These are phyloP conservation scores for Pythium phragmitis DNA, from an alignment of 352 stramenopile genomes.

Conservation along the genomic window DNA sequence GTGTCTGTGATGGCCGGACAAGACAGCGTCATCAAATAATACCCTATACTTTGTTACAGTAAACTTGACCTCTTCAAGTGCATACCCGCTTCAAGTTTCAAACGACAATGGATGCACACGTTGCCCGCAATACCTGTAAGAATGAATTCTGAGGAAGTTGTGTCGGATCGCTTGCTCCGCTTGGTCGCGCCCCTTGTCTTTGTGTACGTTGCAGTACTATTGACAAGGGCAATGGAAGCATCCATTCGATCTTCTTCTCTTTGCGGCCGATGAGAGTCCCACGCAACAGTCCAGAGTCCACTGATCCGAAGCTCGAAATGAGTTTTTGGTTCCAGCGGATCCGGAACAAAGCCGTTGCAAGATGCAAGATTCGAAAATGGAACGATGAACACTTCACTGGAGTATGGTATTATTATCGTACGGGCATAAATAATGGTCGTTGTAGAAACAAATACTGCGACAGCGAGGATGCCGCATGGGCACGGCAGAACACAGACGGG, in stretches of 20 bases:
- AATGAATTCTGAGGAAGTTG: too few relatives aligned
- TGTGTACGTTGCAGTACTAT: too few relatives aligned
- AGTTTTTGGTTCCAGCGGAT: background rate
- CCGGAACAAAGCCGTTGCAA: background rate
- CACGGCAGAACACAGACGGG: background rate
- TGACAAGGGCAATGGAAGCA: too few relatives aligned
- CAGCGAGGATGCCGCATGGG: background rate
- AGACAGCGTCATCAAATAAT: conserved; percentile 10
- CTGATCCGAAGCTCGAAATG: too few relatives aligned
- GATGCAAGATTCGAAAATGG: background rate
- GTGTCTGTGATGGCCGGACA: conserved; percentile 28
- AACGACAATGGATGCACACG: too few relatives aligned
- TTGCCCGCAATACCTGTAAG: background rate
- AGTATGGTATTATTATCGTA: conserved; percentile 11
- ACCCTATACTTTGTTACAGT: conserved; percentile 1
- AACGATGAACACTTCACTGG: background rate
- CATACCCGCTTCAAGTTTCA: conserved; percentile 1
- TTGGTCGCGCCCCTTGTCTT: too few relatives aligned
- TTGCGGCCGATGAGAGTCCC: background rate
- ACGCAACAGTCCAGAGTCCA: background rate
- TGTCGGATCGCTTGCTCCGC: too few relatives aligned
- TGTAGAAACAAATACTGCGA: background rate
- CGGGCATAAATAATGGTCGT: conserved; percentile 13
- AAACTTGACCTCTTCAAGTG: background rate
- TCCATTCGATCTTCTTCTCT: too few relatives aligned